These are phyloP conservation scores for Pseudocercospora ulei DNA, from an alignment of 2,329 filamentous ascomycete genomes.

Conservation along the genomic window DNA sequence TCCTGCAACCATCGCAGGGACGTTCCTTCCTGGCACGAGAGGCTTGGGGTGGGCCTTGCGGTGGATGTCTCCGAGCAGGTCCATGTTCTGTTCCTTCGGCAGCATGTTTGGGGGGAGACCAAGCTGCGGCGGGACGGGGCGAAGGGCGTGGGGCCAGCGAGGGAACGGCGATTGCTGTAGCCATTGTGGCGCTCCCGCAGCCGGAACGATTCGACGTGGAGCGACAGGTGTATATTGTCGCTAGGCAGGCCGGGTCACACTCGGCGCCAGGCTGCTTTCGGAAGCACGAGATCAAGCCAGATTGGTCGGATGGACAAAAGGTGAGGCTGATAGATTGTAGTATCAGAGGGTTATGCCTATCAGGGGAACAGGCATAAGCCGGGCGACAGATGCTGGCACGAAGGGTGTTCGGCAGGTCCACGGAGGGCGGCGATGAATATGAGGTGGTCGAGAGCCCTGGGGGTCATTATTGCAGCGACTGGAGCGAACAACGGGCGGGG, in stretches of 20 bases:
- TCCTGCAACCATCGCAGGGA: slow-evolving; percentile 63
- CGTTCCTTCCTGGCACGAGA: slow-evolving; percentile 29
- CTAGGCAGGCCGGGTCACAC: slow-evolving; percentile 15
- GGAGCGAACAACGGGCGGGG: slow-evolving; percentile 16
- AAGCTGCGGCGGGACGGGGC: slow-evolving; percentile 41
- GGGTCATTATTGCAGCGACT: slow-evolving; percentile 33
- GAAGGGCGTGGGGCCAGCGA: slow-evolving; percentile 40
- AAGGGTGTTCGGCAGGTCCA: slow-evolving; percentile 26
- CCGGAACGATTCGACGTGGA: slow-evolving; percentile 18
- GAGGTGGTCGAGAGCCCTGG: slow-evolving; percentile 32
- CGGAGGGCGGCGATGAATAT: slow-evolving; percentile 32
- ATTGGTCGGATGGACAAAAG: slow-evolving; percentile 12
- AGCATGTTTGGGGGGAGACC: slow-evolving; percentile 37
- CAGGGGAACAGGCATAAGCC: slow-evolving; percentile 21
- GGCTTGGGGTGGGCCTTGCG: slow-evolving; percentile 24
- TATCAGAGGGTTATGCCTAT: slow-evolving; percentile 20
- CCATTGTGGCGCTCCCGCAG: slow-evolving; percentile 33
- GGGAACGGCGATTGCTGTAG: slow-evolving; percentile 43
- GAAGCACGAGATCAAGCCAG: slow-evolving; percentile 11
- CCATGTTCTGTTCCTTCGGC: slow-evolving; percentile 40
- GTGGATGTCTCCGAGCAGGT: slow-evolving; percentile 32
- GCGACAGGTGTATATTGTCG: slow-evolving; percentile 19
- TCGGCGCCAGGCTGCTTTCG: slow-evolving; percentile 14
- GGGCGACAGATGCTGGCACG: slow-evolving; percentile 16
- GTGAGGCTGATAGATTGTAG: slow-evolving; percentile 15